These are phyloP conservation scores for Pestalotiopsis sp. DNA, from an alignment of 2,329 filamentous ascomycete species.

Conservation along the genomic window DNA sequence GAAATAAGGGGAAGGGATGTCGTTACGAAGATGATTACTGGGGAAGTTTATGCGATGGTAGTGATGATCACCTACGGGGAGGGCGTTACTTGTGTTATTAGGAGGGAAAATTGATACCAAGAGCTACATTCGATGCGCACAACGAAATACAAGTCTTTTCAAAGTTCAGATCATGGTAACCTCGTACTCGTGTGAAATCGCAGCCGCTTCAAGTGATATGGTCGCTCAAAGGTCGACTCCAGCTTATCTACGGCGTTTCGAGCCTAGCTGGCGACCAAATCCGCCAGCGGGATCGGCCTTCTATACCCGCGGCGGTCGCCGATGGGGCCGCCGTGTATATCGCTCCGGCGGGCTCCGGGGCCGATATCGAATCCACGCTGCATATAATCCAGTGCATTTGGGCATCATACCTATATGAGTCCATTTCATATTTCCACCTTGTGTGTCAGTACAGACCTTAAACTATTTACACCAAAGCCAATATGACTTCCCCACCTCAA, in stretches of 20 bases:
- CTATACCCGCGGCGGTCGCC: neutral
- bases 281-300: neutral
- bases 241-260: neutral
- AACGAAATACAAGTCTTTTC: neutral
- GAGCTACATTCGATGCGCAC: neutral
- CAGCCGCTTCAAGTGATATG: neutral
- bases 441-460: neutral
- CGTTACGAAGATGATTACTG: neutral
- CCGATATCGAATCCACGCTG: neutral
- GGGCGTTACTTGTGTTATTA: neutral
- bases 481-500: conserved; percentile 21
- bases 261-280: neutral
- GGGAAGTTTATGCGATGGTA: neutral
- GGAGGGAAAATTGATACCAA: neutral
- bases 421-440: neutral
- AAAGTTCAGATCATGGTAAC: no score
- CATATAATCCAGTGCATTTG: neutral
- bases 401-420: neutral
- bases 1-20: conserved; percentile 11
- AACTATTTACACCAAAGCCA: neutral
- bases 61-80: neutral
- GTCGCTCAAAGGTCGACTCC: neutral
- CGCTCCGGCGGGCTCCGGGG: neutral
- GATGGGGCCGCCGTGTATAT: neutral
- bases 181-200: no score